A percentile compares a stretch with the other conserved stretches of the same genome.
Evolutionary conservation across 441 rosid genomes (phyloP).

Genomic region (Erodium texanum): DNA sequence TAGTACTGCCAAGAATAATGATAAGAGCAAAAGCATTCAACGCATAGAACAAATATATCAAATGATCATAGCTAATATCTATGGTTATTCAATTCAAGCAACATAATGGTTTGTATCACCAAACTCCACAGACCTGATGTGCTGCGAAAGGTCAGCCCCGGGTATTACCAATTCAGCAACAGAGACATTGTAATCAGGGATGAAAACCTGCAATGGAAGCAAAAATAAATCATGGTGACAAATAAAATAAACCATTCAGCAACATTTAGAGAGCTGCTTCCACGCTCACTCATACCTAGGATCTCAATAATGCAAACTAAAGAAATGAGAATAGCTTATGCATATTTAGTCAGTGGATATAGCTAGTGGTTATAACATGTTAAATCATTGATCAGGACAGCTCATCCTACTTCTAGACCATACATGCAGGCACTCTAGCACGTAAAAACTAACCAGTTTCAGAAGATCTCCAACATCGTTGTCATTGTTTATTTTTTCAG

Average conservation of each 20-base stretch:
- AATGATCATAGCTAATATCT: too few species aligned
- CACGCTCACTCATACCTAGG: neutral
- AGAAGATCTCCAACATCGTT: slow-evolving; percentile 42
- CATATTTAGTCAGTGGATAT: neutral
- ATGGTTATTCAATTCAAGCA: too few species aligned
- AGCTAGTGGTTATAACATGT: neutral
- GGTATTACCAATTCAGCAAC: slow-evolving; percentile 19
- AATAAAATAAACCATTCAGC: neutral
- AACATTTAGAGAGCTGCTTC: neutral
- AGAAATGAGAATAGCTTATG: neutral
- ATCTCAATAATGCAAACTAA: slow-evolving; percentile 6
- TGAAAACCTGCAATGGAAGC: slow-evolving; percentile 14
- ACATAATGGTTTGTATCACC: neutral
- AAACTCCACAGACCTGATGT: slow-evolving; percentile 13
- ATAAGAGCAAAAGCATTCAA: too few species aligned
- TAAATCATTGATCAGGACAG: neutral
- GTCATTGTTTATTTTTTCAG: slow-evolving; percentile 39
- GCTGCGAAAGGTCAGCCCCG: slow-evolving; percentile 18
- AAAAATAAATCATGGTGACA: neutral
- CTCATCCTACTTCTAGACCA: neutral
- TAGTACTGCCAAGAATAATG: too few species aligned
- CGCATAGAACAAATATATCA: too few species aligned
- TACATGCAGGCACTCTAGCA: neutral
- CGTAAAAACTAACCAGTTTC: slow-evolving; percentile 37
- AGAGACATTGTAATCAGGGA: slow-evolving; percentile 20